Percentiles rank a stretch among this genome's conserved stretches.
Evolutionary conservation across 495 filamentous ascomycete species (phyloP).

Genomic region (Podospora appendiculata): DNA sequence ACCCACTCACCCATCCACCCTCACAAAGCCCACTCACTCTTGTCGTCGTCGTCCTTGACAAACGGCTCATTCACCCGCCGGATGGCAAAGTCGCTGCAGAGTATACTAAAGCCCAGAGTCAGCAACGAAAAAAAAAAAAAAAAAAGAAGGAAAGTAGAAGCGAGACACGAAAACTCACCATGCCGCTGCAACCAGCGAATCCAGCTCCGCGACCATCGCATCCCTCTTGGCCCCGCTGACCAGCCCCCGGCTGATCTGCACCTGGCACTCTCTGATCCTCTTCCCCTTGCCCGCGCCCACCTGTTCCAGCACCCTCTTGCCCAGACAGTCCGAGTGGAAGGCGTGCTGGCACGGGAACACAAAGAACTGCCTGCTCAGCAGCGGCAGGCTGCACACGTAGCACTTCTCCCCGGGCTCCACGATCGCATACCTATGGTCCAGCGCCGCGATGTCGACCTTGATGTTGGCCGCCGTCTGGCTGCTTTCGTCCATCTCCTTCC

Average conservation of each 20-base stretch:
- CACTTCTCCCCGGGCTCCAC: slow-evolving; percentile 95
- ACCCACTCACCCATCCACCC: neutral
- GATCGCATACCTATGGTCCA: slow-evolving; percentile 88
- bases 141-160: neutral
- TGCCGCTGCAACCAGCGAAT: slow-evolving; percentile 65
- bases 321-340: slow-evolving; percentile 91
- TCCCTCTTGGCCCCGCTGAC: slow-evolving; percentile 61
- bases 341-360: slow-evolving; percentile 98
- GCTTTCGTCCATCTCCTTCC: slow-evolving; percentile 92
- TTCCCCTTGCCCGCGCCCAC: slow-evolving; percentile 64
- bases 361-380: slow-evolving; percentile 87
- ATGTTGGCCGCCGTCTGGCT: slow-evolving; percentile 83
- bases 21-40: slow-evolving; percentile 76
- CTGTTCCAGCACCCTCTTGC: slow-evolving; percentile 69
- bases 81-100: slow-evolving; percentile 92
- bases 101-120: slow-evolving; percentile 46
- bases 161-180: slow-evolving; percentile 29
- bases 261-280: slow-evolving; percentile 78
- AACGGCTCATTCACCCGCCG: slow-evolving; percentile 91
- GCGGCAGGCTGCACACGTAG: slow-evolving; percentile 74
- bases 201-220: slow-evolving; percentile 78
- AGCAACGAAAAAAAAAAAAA: neutral
- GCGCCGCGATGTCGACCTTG: slow-evolving; percentile 69
- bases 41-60: slow-evolving; percentile 58
- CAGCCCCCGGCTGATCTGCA: slow-evolving; percentile 65